These are phyloP conservation scores for Phytophthora lateralis DNA, from an alignment of 352 stramenopile genomes.

Conservation along the genomic window DNA sequence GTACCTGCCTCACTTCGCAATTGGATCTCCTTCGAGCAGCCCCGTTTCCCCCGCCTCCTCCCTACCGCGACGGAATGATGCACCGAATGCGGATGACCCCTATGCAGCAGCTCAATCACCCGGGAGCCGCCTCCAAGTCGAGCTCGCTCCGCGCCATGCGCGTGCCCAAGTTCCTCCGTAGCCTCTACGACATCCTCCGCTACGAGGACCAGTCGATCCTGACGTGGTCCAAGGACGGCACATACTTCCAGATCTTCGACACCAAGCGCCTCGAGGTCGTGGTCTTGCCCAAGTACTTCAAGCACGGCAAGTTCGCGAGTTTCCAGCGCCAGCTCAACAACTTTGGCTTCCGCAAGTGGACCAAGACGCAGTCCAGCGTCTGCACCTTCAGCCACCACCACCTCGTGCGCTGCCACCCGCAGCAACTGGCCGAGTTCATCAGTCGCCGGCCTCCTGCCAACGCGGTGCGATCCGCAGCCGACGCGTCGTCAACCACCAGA, in stretches of 20 bases:
- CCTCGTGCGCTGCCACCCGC: slow-evolving; percentile 63
- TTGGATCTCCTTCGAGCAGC: slow-evolving; percentile 30
- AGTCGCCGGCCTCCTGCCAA: slow-evolving; percentile 27
- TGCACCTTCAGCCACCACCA: slow-evolving; percentile 82
- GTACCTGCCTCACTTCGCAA: slow-evolving; percentile 30
- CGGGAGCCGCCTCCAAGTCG: slow-evolving; percentile 24
- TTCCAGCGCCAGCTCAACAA: slow-evolving; percentile 94
- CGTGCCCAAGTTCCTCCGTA: slow-evolving; percentile 81
- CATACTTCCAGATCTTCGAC: slow-evolving; percentile 75
- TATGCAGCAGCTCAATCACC: slow-evolving; percentile 24
- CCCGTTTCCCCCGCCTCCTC: not conserved
- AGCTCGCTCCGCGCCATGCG: slow-evolving; percentile 38
- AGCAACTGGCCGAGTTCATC: slow-evolving; percentile 63
- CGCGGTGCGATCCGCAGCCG: slow-evolving; percentile 13
- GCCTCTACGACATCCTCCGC: slow-evolving; percentile 82
- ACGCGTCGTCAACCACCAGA: slow-evolving; percentile 10
- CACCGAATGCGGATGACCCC: slow-evolving; percentile 31
- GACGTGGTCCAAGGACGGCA: slow-evolving; percentile 68
- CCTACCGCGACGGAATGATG: slow-evolving; percentile 26
- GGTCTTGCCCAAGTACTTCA: slow-evolving; percentile 94
- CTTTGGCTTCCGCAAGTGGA: slow-evolving; percentile 92
- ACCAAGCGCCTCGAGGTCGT: slow-evolving; percentile 63
- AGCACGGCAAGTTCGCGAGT: slow-evolving; percentile 93
- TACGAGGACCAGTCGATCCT: slow-evolving; percentile 73
- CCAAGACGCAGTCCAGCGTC: slow-evolving; percentile 80